Evolutionary conservation across 352 stramenopile species (phyloP), one percentile per base, ranked within the genome.

Genomic region (Pseudoperonospora humuli): DNA sequence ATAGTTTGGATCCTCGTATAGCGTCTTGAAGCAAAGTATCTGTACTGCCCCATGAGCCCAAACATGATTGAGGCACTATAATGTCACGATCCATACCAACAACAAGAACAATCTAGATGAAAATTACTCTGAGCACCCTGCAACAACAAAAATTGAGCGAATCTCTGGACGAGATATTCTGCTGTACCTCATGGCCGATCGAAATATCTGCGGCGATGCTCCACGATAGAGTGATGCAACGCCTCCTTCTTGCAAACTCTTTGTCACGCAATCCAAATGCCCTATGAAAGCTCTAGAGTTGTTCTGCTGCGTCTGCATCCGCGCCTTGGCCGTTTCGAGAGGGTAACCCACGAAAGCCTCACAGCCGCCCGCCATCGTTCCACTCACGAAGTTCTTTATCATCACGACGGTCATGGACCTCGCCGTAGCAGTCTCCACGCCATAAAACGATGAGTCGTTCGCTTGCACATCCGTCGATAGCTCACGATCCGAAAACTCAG

Each of bases 31-130:
- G 75, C 84, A 36, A 83, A 70, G 45, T 75, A 82, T 14, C 70
- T 68, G 50, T 82, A 86, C 55, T 86, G 74, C 0, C 71, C 70
- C 74, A 86, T 84, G 36, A 86, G 65, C 1, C 74, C 74, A 57
- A 86, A 84, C 44, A 84, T 57, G 34, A 84, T 56, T 9, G 70
- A 86, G 9, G 70, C 70, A 21, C 70, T 82, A 7, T n/a, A n/a
- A n/a, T n/a, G n/a, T n/a, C n/a, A n/a, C n/a, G n/a, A n/a, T n/a
- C n/a, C n/a, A n/a, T n/a, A n/a, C n/a, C n/a, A n/a, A n/a, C n/a
- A n/a, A n/a, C n/a, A n/a, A n/a, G n/a, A n/a, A n/a, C n/a, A n/a
- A n/a, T n/a, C n/a, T n/a, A n/a, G n/a, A n/a, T n/a, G n/a, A n/a
- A n/a, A n/a, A n/a, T n/a, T n/a, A n/a, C n/a, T n/a, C n/a, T n/a